These are phyloP conservation scores for Pythium phragmiticola DNA, from an alignment of 352 stramenopile species.

Conservation along the genomic window DNA sequence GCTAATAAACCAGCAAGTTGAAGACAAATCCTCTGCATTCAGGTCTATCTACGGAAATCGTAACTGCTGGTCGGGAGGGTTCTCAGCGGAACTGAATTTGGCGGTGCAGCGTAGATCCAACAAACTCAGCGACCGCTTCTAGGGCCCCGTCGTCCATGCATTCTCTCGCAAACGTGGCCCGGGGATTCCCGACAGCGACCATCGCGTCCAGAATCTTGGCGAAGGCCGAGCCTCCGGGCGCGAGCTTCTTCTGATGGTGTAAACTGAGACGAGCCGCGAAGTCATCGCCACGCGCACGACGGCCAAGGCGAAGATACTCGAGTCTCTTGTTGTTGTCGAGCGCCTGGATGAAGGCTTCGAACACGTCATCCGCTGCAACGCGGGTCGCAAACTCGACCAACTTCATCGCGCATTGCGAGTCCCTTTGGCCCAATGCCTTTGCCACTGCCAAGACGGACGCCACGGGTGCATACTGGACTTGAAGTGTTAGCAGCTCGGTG, in stretches of 20 bases:
- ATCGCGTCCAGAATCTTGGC: neutral
- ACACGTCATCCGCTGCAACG: neutral
- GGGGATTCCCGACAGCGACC: neutral
- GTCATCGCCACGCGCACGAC: neutral
- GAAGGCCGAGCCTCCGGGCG: neutral
- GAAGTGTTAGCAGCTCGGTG: neutral
- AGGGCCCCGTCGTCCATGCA: conserved; percentile 12
- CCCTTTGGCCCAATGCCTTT: neutral
- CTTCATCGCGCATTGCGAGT: neutral
- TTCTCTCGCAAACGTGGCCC: neutral
- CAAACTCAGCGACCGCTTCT: neutral
- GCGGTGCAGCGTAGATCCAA: neutral
- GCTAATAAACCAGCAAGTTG: no score
- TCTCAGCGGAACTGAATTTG: conserved; percentile 7
- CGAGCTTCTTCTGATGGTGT: neutral
- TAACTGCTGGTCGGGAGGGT: no score
- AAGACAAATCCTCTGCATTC: no score
- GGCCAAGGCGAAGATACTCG: conserved; percentile 10
- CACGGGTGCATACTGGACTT: neutral
- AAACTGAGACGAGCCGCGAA: neutral
- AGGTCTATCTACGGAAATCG: no score
- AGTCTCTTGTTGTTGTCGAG: conserved; percentile 1
- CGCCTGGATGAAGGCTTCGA: neutral
- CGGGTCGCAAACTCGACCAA: conserved; percentile 12
- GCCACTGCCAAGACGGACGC: neutral